These are phyloP conservation scores for Lippia alba DNA, from an alignment of 305 asterid genomes.

Conservation along the genomic window DNA sequence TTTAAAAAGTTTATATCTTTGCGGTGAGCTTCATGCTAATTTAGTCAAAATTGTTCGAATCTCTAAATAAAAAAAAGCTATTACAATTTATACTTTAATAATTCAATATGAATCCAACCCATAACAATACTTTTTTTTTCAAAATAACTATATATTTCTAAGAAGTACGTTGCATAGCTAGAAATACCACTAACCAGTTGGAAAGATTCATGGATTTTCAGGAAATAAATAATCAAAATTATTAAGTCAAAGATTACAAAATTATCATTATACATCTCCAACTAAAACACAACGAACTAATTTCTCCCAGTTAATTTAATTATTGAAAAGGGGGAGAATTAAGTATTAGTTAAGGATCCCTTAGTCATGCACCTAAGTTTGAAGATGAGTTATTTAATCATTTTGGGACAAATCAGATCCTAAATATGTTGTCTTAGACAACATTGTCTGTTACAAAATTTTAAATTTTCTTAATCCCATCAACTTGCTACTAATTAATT, in stretches of 20 bases:
- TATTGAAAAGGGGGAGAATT: not conserved
- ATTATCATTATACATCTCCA: conserved; percentile 1
- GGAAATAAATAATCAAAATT: conserved; percentile 1
- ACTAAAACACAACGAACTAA: conserved; percentile 5
- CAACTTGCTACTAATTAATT: conserved; percentile 40
- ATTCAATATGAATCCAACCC: too few relatives aligned
- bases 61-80: too few relatives aligned
- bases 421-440: conserved; percentile 37
- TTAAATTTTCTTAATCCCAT: conserved; percentile 2
- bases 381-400: conserved; percentile 31
- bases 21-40: too few relatives aligned
- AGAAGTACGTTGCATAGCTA: too few relatives aligned
- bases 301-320: not conserved
- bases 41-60: too few relatives aligned
- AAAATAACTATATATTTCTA: too few relatives aligned
- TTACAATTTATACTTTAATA: too few relatives aligned
- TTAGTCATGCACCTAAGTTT: conserved; percentile 34
- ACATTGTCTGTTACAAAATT: conserved; percentile 38
- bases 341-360: not conserved
- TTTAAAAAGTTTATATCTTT: too few relatives aligned
- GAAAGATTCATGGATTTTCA: too few relatives aligned
- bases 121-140: too few relatives aligned
- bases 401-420: conserved; percentile 32
- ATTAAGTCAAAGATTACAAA: not conserved
- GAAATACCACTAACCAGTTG: too few relatives aligned